Conservation (phyloP, 2,329 filamentous ascomycete genomes). For the Cercospora citrullina region DNA sequence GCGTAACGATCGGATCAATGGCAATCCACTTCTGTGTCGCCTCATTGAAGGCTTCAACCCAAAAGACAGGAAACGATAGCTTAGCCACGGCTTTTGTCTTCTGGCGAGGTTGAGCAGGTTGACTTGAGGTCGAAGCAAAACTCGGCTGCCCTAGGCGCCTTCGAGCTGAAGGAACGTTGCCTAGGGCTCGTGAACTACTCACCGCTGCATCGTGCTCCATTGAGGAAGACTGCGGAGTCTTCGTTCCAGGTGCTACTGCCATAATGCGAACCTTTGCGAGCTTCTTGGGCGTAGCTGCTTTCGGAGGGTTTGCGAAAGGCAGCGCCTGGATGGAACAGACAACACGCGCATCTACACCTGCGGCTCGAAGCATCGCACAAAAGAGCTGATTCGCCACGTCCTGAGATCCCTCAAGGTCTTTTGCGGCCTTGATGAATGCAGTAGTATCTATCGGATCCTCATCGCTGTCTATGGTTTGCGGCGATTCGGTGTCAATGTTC, state of each 20-base stretch:
- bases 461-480: conserved; percentile 16
- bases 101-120: conserved; percentile 25
- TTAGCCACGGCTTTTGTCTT: conserved; percentile 58
- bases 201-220: conserved; percentile 31
- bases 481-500: conserved; percentile 60
- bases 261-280: conserved; percentile 40
- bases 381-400: conserved; percentile 90
- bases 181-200: conserved; percentile 23
- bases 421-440: conserved; percentile 73
- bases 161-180: conserved; percentile 35
- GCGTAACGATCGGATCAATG: conserved; percentile 80
- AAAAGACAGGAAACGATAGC: conserved; percentile 81
- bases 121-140: conserved; percentile 22
- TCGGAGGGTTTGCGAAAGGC: conserved; percentile 60
- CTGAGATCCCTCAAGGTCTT: conserved; percentile 72
- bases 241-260: conserved; percentile 32
- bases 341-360: conserved; percentile 76
- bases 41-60: conserved; percentile 88
- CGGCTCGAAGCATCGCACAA: conserved; percentile 79
- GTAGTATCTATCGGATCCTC: conserved; percentile 40
- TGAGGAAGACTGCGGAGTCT: conserved; percentile 17
- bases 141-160: conserved; percentile 38
- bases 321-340: conserved; percentile 89
- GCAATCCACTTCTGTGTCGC: conserved; percentile 90
- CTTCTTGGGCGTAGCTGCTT: conserved; percentile 46